These are phyloP conservation scores for Vicia faba DNA, from an alignment of 306 rosid genomes.

Conservation along the genomic window DNA sequence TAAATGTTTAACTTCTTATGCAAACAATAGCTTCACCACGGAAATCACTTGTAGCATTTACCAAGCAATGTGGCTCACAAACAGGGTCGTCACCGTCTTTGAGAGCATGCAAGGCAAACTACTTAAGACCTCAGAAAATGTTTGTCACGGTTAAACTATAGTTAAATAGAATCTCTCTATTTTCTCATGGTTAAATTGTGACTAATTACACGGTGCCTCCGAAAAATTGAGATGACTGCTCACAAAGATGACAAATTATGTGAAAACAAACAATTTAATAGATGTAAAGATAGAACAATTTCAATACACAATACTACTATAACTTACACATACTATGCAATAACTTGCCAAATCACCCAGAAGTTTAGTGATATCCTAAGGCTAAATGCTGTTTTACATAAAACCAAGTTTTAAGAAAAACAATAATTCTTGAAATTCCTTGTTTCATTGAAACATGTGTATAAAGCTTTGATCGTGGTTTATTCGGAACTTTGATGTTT, in stretches of 20 bases:
- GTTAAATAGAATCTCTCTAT: no score
- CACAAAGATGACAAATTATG: constrained; percentile 15
- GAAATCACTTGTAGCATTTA: no score
- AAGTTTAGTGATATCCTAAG: constrained; percentile 16
- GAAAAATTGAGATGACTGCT: not conserved
- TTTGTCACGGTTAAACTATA: no score
- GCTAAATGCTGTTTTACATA: constrained; percentile 27
- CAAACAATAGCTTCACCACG: no score
- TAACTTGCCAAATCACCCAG: constrained; percentile 37
- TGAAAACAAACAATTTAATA: constrained; percentile 14
- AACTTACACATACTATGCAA: constrained; percentile 16
- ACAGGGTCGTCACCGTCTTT: no score
- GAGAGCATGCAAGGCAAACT: no score
- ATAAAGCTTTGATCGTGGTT: constrained; percentile 21
- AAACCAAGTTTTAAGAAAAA: constrained; percentile 16
- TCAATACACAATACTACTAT: no score
- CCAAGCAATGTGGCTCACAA: no score
- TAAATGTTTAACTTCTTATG: no score
- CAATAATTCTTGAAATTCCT: constrained; percentile 12
- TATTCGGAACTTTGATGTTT: constrained; percentile 38
- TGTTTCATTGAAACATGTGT: constrained; percentile 27
- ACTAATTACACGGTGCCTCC: no score
- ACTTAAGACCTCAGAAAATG: no score
- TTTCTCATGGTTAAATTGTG: no score
- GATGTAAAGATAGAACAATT: constrained; percentile 10